These are phyloP conservation scores for Senna siamea DNA, from an alignment of 306 rosid genomes.

Conservation along the genomic window DNA sequence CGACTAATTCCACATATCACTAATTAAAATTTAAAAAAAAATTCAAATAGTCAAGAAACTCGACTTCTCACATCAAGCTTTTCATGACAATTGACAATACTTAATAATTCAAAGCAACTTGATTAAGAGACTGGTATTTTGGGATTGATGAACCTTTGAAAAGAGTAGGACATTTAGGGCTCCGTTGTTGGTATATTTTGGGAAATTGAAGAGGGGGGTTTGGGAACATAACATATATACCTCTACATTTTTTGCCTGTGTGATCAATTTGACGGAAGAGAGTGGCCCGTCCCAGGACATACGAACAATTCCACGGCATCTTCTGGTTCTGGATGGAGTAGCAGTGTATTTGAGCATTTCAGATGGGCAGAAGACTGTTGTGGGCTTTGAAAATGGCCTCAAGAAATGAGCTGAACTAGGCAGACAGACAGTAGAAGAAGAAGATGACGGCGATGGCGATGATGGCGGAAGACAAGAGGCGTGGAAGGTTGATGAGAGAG, in stretches of 20 bases:
- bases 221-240: slow-evolving; percentile 22
- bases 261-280: slow-evolving; percentile 85
- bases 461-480: slow-evolving; percentile 20
- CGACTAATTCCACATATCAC: no score
- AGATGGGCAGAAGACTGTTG: slow-evolving; percentile 46
- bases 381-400: slow-evolving; percentile 16
- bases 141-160: neutral
- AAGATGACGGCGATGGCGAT: slow-evolving; percentile 33
- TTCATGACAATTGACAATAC: neutral
- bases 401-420: slow-evolving; percentile 32
- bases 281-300: slow-evolving; percentile 69
- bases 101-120: neutral
- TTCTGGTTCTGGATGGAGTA: slow-evolving; percentile 41
- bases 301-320: slow-evolving; percentile 36
- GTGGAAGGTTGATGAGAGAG: slow-evolving; percentile 40
- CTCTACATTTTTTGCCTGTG: slow-evolving; percentile 85
- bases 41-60: no score
- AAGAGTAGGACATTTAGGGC: neutral
- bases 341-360: slow-evolving; percentile 36
- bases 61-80: neutral
- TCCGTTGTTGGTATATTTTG: neutral
- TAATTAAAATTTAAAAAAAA: no score
- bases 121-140: neutral
- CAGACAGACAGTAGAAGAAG: slow-evolving; percentile 37
- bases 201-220: neutral